Percentiles rank a stretch among this genome's conserved stretches.
Conservation (phyloP, 148 eudicot species). For the Euryodendron excelsum region DNA sequence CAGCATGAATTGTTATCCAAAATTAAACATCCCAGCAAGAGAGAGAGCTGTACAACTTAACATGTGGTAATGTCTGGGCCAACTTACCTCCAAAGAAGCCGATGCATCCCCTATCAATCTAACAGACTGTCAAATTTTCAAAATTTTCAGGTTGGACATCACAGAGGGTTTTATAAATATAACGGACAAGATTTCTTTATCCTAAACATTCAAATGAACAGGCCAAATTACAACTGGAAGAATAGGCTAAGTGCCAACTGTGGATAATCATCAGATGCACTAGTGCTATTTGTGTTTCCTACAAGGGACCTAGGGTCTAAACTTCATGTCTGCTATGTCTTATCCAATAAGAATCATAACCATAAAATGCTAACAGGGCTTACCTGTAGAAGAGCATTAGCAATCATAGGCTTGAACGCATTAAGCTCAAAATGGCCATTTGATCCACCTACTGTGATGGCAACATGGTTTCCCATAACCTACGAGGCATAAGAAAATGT, state of each 20-base stretch:
- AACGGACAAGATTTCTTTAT: neutral
- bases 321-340: neutral
- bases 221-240: neutral
- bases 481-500: constrained; percentile 28
- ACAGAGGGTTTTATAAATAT: neutral
- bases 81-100: constrained; percentile 73
- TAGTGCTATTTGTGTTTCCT: neutral
- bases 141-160: neutral
- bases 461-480: constrained; percentile 99
- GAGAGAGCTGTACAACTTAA: neutral
- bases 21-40: neutral
- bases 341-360: neutral
- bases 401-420: constrained; percentile 94
- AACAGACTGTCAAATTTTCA: too few relatives aligned
- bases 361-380: constrained; percentile 19
- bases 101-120: constrained; percentile 97
- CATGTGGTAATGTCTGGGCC: neutral
- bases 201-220: neutral
- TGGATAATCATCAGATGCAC: neutral
- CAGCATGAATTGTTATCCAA: constrained; percentile 12
- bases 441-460: constrained; percentile 87
- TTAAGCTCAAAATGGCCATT: constrained; percentile 99
- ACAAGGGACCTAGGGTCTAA: neutral
- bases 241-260: neutral
- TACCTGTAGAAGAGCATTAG: constrained; percentile 84